Evolutionary conservation across 768 basidiomycete genomes (phyloP), one percentile per base, ranked within the genome.

Genomic region (Xerocomellus amylosporus): DNA sequence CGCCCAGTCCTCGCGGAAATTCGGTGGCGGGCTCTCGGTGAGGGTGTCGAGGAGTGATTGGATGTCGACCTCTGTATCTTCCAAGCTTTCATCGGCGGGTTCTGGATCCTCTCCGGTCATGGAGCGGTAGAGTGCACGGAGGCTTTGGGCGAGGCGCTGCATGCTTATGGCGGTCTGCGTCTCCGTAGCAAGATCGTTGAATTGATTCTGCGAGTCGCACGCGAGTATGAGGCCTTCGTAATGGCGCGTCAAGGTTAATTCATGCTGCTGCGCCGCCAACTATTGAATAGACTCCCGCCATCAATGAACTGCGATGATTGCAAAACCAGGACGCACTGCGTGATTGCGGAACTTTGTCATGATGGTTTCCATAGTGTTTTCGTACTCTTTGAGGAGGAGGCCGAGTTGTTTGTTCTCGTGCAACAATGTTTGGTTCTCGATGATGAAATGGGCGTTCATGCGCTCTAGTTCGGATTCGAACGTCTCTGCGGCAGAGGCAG

Each of bases 381-480:
- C 95, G 68, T 98, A 96, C 71, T 99, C 97, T 66, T 94, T 95
- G 53, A 98, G 76, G 26, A 99, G 77, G 26, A 83, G 63, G 60
- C 87, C 87, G 30, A 98, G 80, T 66, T 98, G 96, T 69, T 91
- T 94, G 77, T 99, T 98, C 73, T 99, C 97, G 58, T 98, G 88
- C 46, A 90, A 76, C 1, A 99, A 75, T 0, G 86, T 81, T 65
- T 97, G 95, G 69, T 98, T 98, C 71, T 99, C 97, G 53, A 96
- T 86, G 43, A 98, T 83, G 39, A 93, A 82, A 59, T 90, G 87
- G 8, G 96, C 91, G 66, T 93, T 95, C 67, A 81, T 79, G 28
- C 91, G 83, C 72, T 99, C 97, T 4, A 98, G 74, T 68, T 96
- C 95, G 3, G 93, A 92, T 62, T 94, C 87, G 72, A 98, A 97